Percentiles rank a stretch among this genome's conserved stretches.
phyloP scores from a whole-genome alignment of 2,329 filamentous ascomycete species.

The Cladorrhinum sp. region DNA sequence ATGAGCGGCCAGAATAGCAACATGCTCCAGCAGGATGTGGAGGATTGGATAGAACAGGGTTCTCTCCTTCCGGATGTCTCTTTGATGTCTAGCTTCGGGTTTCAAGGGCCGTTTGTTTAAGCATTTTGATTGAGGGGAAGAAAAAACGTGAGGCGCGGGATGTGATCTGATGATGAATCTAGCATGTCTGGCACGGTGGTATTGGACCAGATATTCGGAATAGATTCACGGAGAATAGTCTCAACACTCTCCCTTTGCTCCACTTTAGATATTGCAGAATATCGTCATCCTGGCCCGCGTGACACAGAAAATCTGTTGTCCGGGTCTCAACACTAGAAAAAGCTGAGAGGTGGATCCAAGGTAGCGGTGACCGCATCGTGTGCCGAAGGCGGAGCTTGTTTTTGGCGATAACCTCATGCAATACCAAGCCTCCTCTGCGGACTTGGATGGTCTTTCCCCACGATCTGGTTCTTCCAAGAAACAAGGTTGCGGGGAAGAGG shows the following conservation, averaged over 20 bases:
- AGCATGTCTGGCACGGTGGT: background rate
- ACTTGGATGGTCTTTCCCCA: constrained; percentile 9
- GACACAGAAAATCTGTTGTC: background rate
- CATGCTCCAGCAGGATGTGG: constrained; percentile 9
- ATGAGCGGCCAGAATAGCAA: constrained; percentile 10
- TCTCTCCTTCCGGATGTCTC: constrained; percentile 19
- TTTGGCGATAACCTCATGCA: background rate
- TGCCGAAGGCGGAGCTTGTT: constrained; percentile 11
- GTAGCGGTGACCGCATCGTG: background rate
- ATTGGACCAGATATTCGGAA: background rate
- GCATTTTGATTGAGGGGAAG: background rate
- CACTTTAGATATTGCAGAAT: background rate
- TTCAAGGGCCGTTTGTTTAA: background rate
- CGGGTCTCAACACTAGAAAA: background rate
- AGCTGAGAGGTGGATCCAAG: background rate
- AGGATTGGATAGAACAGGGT: constrained; percentile 25
- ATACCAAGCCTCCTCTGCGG: constrained; percentile 1
- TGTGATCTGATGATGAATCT: background rate
- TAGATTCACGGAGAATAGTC: background rate
- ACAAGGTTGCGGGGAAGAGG: constrained; percentile 15
- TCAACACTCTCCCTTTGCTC: background rate
- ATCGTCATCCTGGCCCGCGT: background rate
- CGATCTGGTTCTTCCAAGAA: constrained; percentile 11
- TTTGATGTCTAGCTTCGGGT: constrained; percentile 9
- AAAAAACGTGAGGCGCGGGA: background rate